Base-by-base conservation (phyloP, 202 grass and related monocot genomes). In the Dendrocalamus latiflorus region DNA sequence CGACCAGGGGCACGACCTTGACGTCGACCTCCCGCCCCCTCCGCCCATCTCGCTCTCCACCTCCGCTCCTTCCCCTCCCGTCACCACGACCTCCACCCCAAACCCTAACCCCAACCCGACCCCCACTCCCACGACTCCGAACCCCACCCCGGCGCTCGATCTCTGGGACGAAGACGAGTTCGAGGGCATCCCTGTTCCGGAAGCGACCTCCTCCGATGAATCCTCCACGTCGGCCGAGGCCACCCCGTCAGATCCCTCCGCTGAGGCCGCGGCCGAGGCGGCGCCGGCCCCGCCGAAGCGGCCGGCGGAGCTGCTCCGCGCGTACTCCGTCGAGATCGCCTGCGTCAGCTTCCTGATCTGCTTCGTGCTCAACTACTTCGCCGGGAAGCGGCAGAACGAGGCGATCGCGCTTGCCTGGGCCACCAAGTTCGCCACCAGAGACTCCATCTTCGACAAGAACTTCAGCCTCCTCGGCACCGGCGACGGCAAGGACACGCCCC, bases 101-200 rank as follows among this genome's bases (percentile, higher is more conserved):
- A 79, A 89, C 78, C 65, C 68, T 75, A 88, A 87, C 37, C 76
- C 91, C 6, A 67, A 36, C n/a, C 76, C 72, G 4, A 41, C 41
- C 74, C 28, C 92, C 20, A 33, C 76, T 16, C 43, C 62, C 8
- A 36, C 72, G 10, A 14, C 63, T 0, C 65, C 79, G 59, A 88
- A 80, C 20, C 79, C 81, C 56, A 86, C 58, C 10, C 90, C 78
- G 60, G 78, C 77, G 76, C 72, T 87, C 60, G 96, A 99, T 79
- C 81, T 94, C 81, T 99, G 96, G 96, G 96, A 99, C 72, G 96
- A 99, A 77, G 96, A 99, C 49, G 96, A 99, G 91, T 99, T 99
- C 65, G 96, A 99, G 86, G 96, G 96, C 11, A 99, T 99, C 56
- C 96, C 83, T 6, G 81, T 90, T 5, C 80, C 82, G 3, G 84